Base-by-base conservation (phyloP, 176 grass and related monocot genomes). In the Musa beccarii region DNA sequence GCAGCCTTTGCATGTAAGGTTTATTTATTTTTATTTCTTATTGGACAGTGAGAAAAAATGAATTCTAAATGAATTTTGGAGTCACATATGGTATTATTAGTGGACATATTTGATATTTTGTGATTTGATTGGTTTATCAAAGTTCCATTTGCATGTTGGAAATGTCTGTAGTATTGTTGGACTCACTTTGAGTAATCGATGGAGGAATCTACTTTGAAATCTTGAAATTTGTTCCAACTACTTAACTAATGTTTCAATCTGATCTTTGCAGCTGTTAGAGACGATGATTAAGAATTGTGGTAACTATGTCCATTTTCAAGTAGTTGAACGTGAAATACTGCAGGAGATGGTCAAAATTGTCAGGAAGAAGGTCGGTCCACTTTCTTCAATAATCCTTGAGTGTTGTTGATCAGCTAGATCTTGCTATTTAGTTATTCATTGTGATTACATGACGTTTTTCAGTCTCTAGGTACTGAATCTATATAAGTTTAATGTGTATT, bases 251-350 rank as follows among this genome's bases (percentile, higher is more conserved):
- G 12, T 17, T 71, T 43, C 25, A 16, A 21, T 72, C 2, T 62
- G 11, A 57, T 53, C 22, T 83, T 79, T 83, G 52, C 81, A 96
- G 92, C 76, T 92, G 52, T 78, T 96, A 73, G 92, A 96, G 72
- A 96, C 92, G 51, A 75, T 96, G 72, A 85, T 96, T 73, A 96
- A 96, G 75, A 96, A 96, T 73, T 96, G 92, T 76, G 89, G 92
- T n/a, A 86, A 89, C 72, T 80, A 85, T 69, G 86, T 92, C 25
- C 89, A 96, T 87, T 79, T 83, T 63, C 89, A 89, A 85, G 84
- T 96, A 15, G 51, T 79, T 56, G 92, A 96, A 63, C 86, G 92
- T 69, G 87, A 89, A 79, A 89, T 96, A 81, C 75, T 89, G 25
- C 84, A 80, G 11, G 92, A 96, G 51, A 96, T 96, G 89, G 63